Conservation (phyloP, 768 basidiomycete species). For the Coprinopsis marcescibilis region DNA sequence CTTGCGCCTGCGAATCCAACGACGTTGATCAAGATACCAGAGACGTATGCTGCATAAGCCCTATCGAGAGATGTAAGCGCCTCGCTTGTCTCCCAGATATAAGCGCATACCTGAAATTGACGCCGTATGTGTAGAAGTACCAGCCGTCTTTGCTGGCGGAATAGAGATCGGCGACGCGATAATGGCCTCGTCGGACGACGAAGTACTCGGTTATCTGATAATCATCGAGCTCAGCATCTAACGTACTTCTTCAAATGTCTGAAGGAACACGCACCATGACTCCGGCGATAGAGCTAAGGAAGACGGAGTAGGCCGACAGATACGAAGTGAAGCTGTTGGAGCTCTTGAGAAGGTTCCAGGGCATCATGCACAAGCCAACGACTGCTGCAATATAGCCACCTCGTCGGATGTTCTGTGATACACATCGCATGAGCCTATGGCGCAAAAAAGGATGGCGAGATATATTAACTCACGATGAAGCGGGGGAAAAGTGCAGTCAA, state of each 20-base stretch:
- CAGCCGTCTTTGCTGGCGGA: constrained; percentile 47
- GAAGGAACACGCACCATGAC: constrained; percentile 51
- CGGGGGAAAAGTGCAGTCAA: constrained; percentile 73
- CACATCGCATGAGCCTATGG: neutral
- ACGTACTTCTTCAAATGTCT: too few relatives aligned
- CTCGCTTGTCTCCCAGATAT: neutral
- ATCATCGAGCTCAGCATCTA: neutral
- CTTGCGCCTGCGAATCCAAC: constrained; percentile 78
- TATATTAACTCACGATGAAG: constrained; percentile 50
- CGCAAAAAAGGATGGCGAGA: constrained; percentile 2
- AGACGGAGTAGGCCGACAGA: constrained; percentile 77
- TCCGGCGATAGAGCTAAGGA: constrained; percentile 74
- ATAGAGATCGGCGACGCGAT: constrained; percentile 71
- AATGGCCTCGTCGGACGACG: constrained; percentile 62
- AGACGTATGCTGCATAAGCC: constrained; percentile 60
- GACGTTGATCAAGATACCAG: constrained; percentile 78
- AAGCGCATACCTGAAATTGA: constrained; percentile 57
- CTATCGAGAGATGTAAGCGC: constrained; percentile 21
- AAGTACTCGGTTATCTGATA: constrained; percentile 73
- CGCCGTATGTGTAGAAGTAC: constrained; percentile 71
- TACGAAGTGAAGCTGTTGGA: constrained; percentile 78
- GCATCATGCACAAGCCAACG: constrained; percentile 69
- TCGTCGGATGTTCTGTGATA: constrained; percentile 65
- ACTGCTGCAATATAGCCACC: constrained; percentile 81
- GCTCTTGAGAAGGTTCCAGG: constrained; percentile 70